Evolutionary conservation across 176 grass and related monocot species (phyloP).

Genomic region (Ampelocalamus luodianensis): DNA sequence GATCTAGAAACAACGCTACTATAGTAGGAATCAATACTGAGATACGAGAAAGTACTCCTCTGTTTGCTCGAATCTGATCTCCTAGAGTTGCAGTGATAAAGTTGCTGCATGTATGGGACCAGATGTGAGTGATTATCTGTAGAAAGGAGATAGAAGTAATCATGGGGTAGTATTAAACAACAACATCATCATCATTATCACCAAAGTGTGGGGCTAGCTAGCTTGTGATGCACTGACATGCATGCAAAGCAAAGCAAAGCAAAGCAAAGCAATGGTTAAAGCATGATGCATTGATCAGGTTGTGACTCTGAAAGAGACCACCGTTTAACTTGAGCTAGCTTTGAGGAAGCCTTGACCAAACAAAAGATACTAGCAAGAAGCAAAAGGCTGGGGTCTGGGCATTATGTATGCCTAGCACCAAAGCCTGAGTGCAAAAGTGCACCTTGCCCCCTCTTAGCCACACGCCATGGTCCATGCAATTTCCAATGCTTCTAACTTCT

Average conservation of each 20-base stretch:
- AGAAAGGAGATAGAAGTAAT: neutral
- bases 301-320: neutral
- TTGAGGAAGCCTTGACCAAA: neutral
- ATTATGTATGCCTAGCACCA: neutral
- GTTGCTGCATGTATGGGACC: neutral
- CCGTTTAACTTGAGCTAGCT: conserved; percentile 8
- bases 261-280: neutral
- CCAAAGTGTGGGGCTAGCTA: neutral
- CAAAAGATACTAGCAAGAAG: neutral
- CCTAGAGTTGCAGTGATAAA: neutral
- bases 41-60: neutral
- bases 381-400: neutral
- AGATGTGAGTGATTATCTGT: neutral
- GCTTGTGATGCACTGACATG: neutral
- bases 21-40: conserved; percentile 7
- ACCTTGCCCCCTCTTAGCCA: neutral
- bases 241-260: too few species aligned
- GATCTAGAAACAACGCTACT: neutral
- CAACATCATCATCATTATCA: neutral
- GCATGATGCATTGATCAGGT: neutral
- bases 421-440: conserved; percentile 23
- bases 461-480: neutral
- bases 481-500: neutral
- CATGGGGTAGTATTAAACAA: neutral
- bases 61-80: neutral